Percentiles rank a stretch among this genome's conserved stretches.
phyloP scores from a whole-genome alignment of 805 yeast species.

The Yamadazyma paraphyllophila region DNA sequence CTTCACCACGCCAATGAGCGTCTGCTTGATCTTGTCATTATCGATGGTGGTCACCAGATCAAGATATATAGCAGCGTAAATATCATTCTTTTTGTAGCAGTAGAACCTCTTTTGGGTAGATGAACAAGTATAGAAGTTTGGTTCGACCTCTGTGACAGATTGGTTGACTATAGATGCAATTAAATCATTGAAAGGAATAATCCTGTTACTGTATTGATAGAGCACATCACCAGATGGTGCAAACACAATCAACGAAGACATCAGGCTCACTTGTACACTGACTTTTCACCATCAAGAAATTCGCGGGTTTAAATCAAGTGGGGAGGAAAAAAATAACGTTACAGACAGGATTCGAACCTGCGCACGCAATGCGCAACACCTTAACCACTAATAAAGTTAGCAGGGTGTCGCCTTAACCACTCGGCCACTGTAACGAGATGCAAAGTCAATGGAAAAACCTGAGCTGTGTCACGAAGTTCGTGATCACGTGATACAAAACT shows the following conservation, averaged over 20 bases:
- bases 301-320: not conserved
- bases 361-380: slow-evolving; percentile 59
- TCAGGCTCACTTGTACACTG: slow-evolving; percentile 10
- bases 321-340: slow-evolving; percentile 64
- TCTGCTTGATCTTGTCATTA: slow-evolving; percentile 32
- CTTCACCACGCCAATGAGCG: slow-evolving; percentile 32
- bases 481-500: not conserved
- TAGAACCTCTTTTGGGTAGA: slow-evolving; percentile 36
- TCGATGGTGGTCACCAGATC: slow-evolving; percentile 40
- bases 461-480: not conserved
- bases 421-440: slow-evolving; percentile 70
- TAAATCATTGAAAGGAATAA: slow-evolving; percentile 40
- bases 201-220: slow-evolving; percentile 35
- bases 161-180: slow-evolving; percentile 36
- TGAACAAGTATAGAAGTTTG: slow-evolving; percentile 31
- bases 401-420: slow-evolving; percentile 95
- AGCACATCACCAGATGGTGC: slow-evolving; percentile 34
- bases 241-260: slow-evolving; percentile 41
- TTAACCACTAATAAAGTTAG: slow-evolving; percentile 39
- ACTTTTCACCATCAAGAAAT: not conserved
- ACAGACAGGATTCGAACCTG: slow-evolving; percentile 99
- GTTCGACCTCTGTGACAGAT: slow-evolving; percentile 28
- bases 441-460: not conserved
- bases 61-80: slow-evolving; percentile 37
- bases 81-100: slow-evolving; percentile 22